Base-by-base conservation (phyloP, 2,329 filamentous ascomycete genomes). In the Talaromyces sp. region DNA sequence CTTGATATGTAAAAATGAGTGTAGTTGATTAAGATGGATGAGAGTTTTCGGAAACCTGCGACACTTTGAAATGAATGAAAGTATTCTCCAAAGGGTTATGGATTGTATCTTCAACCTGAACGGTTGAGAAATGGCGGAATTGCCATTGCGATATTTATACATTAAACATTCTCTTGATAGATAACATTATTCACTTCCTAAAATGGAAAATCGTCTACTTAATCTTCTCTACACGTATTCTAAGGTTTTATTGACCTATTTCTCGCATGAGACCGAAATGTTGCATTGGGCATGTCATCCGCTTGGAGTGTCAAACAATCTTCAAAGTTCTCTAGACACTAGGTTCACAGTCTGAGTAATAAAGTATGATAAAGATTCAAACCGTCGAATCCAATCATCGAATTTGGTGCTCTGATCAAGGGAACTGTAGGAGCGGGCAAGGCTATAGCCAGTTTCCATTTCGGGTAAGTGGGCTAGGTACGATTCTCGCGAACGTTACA, bases 401-500 rank as follows among this genome's bases (percentile, higher is more conserved):
- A 15, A 15, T 22, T 15, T 38, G 53, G n/a, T 22, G 7, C 11
- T 17, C 7, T 31, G 25, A 56, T 15, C 8, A 13, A 36, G n/a
- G 19, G 53, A 25, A 8, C 56, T 15, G 38, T 27, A 51, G 15
- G 38, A 61, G 31, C 43, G 13, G 19, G 4, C 27, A 11, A 36
- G 3, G 45, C 3, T 25, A 34, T 47, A 49, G 29, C 22, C 29
- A 49, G 19, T 61, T 61, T 61, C 58, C 58, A 22, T 19, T 61
- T 61, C 31, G 36, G 31, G 58, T 25, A 61, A 61, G 58, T 61
- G 58, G 43, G 43, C 31, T 11, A 22, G 43, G 25, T 61, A 34
- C 25, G 27, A 17, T 27, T 49, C 15, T 47, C 40, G 25, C 3
- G n/a, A 22, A 61, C 58, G 58, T 61, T 61, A 61, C 58, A 61